These are phyloP conservation scores for Solanum phureja DNA, from an alignment of 257 asterid species.

Conservation along the genomic window DNA sequence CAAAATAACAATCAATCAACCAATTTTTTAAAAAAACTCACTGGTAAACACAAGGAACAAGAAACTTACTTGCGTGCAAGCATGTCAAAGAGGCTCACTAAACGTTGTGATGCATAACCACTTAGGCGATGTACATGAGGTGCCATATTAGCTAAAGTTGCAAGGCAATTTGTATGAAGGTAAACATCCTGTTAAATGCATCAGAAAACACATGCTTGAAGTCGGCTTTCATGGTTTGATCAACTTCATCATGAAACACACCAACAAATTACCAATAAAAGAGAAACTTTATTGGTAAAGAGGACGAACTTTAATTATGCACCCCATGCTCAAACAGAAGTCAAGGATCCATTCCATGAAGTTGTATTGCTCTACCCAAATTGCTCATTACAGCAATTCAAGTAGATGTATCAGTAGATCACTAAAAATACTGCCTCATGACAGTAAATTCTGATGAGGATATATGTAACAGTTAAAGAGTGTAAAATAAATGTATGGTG, in stretches of 20 bases:
- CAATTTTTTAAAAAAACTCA: neutral
- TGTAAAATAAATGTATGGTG: neutral
- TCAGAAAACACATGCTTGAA: constrained; percentile 3
- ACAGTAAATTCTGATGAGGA: neutral
- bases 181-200: constrained; percentile 65
- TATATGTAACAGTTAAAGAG: neutral
- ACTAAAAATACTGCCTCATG: neutral
- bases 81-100: constrained; percentile 96
- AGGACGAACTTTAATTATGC: neutral
- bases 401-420: neutral
- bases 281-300: neutral
- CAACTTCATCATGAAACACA: neutral
- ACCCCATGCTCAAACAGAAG: neutral
- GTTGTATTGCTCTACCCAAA: neutral
- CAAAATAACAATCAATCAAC: neutral
- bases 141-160: constrained; percentile 90
- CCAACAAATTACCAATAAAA: neutral
- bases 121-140: constrained; percentile 81
- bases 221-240: neutral
- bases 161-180: constrained; percentile 91
- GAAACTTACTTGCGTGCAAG: constrained; percentile 91
- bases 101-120: constrained; percentile 87
- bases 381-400: neutral
- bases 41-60: neutral
- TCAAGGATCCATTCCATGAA: neutral